Conservation (phyloP, 495 filamentous ascomycete genomes). For the Trichoderma orchidacearum region DNA sequence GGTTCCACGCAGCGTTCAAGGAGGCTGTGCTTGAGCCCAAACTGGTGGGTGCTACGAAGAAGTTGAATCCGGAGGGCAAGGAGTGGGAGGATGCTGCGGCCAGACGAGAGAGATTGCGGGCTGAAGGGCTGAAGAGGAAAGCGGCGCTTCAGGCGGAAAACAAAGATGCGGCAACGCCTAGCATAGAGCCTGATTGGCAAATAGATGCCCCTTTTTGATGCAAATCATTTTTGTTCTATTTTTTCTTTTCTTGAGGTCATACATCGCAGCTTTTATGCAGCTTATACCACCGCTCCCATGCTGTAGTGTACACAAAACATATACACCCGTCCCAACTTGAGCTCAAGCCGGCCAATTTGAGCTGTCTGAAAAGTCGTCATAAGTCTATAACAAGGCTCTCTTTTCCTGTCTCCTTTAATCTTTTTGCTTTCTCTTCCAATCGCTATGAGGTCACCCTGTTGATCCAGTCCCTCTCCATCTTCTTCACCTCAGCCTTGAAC, state of each 20-base stretch:
- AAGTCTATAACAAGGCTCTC: not conserved
- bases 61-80: conserved; percentile 9
- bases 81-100: conserved; percentile 45
- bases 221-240: not conserved
- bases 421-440: not conserved
- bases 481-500: conserved; percentile 78
- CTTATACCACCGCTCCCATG: conserved; percentile 2
- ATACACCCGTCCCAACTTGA: not conserved
- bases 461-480: conserved; percentile 75
- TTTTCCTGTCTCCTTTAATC: not conserved
- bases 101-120: conserved; percentile 45
- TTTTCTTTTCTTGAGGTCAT: conserved; percentile 7
- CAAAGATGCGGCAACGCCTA: conserved; percentile 4
- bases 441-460: conserved; percentile 42
- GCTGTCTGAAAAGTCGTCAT: not conserved
- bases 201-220: not conserved
- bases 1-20: conserved; percentile 36
- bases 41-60: not conserved
- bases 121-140: conserved; percentile 42
- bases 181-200: conserved; percentile 10
- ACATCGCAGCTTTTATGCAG: conserved; percentile 11
- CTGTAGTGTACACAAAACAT: conserved; percentile 3
- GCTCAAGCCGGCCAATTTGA: not conserved
- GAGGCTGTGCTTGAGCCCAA: conserved; percentile 13
- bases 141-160: conserved; percentile 15